Percentiles rank a stretch among this genome's conserved stretches.
These are phyloP conservation scores for Entamoeba moshkovskii DNA, from an alignment of 208 protist species.

Conservation along the genomic window DNA sequence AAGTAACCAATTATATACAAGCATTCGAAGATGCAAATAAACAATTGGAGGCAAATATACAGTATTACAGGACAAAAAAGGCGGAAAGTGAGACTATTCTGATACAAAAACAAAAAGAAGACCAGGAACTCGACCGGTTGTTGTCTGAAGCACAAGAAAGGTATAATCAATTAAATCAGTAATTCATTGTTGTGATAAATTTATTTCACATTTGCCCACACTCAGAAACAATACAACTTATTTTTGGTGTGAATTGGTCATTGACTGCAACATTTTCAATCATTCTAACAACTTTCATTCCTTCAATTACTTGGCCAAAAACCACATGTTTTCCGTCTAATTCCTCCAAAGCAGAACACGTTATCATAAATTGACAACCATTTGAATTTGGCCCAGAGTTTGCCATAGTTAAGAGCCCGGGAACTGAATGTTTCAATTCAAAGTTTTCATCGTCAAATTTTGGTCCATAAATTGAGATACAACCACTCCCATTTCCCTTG, in stretches of 20 bases:
- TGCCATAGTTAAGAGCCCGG: constrained; percentile 84
- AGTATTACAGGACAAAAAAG: too few relatives aligned
- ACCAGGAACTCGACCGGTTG: too few relatives aligned
- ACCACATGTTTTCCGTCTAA: constrained; percentile 50
- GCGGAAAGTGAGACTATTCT: too few relatives aligned
- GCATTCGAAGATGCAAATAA: too few relatives aligned
- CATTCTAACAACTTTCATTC: constrained; percentile 35
- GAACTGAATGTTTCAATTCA: constrained; percentile 45
- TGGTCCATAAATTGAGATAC: constrained; percentile 61
- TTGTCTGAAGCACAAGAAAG: too few relatives aligned
- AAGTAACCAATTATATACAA: too few relatives aligned
- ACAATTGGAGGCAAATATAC: too few relatives aligned
- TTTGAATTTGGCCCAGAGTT: constrained; percentile 91
- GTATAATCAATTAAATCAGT: too few relatives aligned
- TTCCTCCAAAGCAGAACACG: constrained; percentile 41
- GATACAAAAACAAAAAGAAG: too few relatives aligned
- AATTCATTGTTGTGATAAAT: too few relatives aligned
- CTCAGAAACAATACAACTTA: neutral
- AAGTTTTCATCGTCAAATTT: constrained; percentile 65
- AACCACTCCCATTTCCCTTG: constrained; percentile 63
- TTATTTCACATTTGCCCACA: neutral
- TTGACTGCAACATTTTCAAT: constrained; percentile 26
- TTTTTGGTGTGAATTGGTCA: neutral
- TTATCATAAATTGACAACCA: constrained; percentile 64
- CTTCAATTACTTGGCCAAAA: constrained; percentile 42